phyloP scores from a whole-genome alignment of 192 early-diverging fungal species.

The Phycomyces nitens region DNA sequence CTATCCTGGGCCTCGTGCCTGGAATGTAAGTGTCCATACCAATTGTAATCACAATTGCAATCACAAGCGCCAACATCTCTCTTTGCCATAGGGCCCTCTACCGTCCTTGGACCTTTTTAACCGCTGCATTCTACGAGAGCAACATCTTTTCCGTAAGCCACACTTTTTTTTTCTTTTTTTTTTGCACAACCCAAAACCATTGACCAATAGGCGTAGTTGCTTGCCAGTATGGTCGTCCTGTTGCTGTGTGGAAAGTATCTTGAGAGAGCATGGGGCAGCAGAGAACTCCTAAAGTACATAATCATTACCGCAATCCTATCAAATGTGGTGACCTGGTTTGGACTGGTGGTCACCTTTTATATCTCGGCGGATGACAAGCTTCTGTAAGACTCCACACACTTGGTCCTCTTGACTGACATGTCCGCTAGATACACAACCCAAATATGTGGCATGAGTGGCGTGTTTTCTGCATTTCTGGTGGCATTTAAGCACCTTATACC shows the following conservation, averaged over 20 bases:
- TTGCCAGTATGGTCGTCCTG: slow-evolving; percentile 38
- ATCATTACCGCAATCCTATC: slow-evolving; percentile 49
- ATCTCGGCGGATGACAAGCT: slow-evolving; percentile 51
- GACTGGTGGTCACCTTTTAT: slow-evolving; percentile 54
- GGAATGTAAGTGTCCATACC: slow-evolving; percentile 37
- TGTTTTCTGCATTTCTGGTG: slow-evolving; percentile 74
- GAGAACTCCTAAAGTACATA: slow-evolving; percentile 71
- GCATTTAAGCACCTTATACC: slow-evolving; percentile 89
- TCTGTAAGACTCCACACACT: slow-evolving; percentile 42
- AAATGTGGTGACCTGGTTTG: slow-evolving; percentile 52
- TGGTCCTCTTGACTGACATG: neutral
- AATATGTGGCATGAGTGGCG: slow-evolving; percentile 68
- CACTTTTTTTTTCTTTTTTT: no score
- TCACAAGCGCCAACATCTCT: no score
- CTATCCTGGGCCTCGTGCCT: slow-evolving; percentile 35
- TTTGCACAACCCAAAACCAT: no score
- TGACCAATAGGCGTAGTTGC: slow-evolving; percentile 43
- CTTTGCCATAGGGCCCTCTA: slow-evolving; percentile 20
- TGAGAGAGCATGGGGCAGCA: slow-evolving; percentile 80
- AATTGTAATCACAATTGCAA: no score
- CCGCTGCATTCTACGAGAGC: slow-evolving; percentile 54
- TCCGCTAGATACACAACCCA: slow-evolving; percentile 48
- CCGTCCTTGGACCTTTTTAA: slow-evolving; percentile 57
- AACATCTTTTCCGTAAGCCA: slow-evolving; percentile 44
- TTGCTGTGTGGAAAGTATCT: slow-evolving; percentile 72